Conservation (phyloP, 768 basidiomycete species). For the Hericium alpestre region DNA sequence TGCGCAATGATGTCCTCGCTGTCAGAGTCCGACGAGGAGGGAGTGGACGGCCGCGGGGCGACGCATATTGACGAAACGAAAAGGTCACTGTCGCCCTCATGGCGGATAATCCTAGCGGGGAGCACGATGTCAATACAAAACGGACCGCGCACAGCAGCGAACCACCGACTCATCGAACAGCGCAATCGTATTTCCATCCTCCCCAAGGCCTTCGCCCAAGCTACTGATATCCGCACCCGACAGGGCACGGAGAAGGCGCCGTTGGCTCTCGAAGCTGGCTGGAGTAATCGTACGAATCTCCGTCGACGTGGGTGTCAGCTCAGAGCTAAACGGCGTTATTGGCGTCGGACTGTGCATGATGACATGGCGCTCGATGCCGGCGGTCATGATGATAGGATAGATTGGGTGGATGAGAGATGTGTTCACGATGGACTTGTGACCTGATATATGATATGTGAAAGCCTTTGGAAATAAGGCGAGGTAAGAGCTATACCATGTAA, state of each 20-base stretch:
- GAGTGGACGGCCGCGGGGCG: neutral
- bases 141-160: neutral
- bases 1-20: neutral
- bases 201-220: slow-evolving; percentile 20
- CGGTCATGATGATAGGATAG: slow-evolving; percentile 53
- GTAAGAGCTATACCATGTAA: slow-evolving; percentile 38
- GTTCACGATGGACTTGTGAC: slow-evolving; percentile 74
- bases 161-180: slow-evolving; percentile 59
- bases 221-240: slow-evolving; percentile 18
- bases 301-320: slow-evolving; percentile 35
- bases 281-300: slow-evolving; percentile 37
- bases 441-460: slow-evolving; percentile 20
- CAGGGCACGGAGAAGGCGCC: slow-evolving; percentile 28
- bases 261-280: slow-evolving; percentile 22
- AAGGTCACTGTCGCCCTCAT: neutral
- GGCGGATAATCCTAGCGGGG: neutral
- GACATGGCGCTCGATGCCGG: slow-evolving; percentile 65
- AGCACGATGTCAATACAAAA: neutral
- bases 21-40: neutral
- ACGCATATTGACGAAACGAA: neutral
- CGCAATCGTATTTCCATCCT: slow-evolving; percentile 44
- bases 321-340: slow-evolving; percentile 33
- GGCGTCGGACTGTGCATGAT: slow-evolving; percentile 58
- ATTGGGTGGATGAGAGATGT: slow-evolving; percentile 62
- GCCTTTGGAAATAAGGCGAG: neutral